These are phyloP conservation scores for Phytophthora capsici DNA, from an alignment of 352 stramenopile genomes.

Conservation along the genomic window DNA sequence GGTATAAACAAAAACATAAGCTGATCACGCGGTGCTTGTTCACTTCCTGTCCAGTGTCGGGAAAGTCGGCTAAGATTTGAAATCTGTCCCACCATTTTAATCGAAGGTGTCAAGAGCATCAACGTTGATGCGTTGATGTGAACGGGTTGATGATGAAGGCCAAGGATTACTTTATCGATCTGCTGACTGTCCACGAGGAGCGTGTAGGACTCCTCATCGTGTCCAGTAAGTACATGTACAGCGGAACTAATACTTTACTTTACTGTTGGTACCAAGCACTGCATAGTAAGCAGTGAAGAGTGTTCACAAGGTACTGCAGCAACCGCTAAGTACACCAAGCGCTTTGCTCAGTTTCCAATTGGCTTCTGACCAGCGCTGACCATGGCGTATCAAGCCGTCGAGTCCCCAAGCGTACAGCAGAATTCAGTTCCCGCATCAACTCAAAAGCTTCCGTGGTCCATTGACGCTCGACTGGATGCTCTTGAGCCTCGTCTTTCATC, in stretches of 20 bases:
- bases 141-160: slow-evolving; percentile 15
- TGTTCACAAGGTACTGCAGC: too few relatives aligned
- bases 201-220: slow-evolving; percentile 10
- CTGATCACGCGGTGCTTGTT: background rate
- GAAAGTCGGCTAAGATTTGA: slow-evolving; percentile 12
- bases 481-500: slow-evolving; percentile 31
- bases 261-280: too few relatives aligned
- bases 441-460: slow-evolving; percentile 1
- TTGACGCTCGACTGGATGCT: slow-evolving; percentile 22
- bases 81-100: slow-evolving; percentile 8
- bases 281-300: background rate
- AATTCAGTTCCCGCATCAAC: slow-evolving; percentile 2
- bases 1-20: too few relatives aligned
- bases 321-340: too few relatives aligned
- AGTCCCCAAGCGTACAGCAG: slow-evolving; percentile 9
- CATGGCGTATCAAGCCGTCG: slow-evolving; percentile 23
- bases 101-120: background rate
- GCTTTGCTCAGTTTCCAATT: slow-evolving; percentile 25
- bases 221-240: slow-evolving; percentile 12
- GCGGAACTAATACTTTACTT: too few relatives aligned
- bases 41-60: background rate
- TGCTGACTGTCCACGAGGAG: slow-evolving; percentile 6
- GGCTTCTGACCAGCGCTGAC: background rate
- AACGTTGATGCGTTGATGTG: background rate
- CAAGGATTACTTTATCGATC: slow-evolving; percentile 5